A percentile compares a stretch with the other conserved stretches of the same genome.
Evolutionary conservation across 768 basidiomycete genomes (phyloP).

Genomic region (Lyophyllum atratum): DNA sequence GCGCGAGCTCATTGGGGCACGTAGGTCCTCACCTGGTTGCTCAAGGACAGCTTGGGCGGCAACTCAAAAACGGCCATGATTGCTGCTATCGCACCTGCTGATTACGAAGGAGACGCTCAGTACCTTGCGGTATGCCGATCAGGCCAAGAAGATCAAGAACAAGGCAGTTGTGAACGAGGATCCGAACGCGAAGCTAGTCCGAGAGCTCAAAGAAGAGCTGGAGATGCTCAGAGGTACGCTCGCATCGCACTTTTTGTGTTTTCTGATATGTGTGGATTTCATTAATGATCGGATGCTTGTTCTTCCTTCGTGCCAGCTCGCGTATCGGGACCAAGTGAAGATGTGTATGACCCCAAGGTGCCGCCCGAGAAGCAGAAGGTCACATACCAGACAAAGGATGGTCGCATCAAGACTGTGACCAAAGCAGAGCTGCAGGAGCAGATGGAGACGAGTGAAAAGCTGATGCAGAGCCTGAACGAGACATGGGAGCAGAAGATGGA

Average conservation of each 20-base stretch:
- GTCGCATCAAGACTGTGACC: conserved; percentile 91
- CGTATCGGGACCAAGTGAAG: conserved; percentile 72
- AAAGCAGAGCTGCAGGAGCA: conserved; percentile 98
- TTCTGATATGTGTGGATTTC: conserved; percentile 3
- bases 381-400: conserved; percentile 90
- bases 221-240: conserved; percentile 81
- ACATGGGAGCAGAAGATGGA: conserved; percentile 96
- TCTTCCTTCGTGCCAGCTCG: conserved; percentile 50
- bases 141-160: conserved; percentile 99
- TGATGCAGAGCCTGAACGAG: conserved; percentile 91
- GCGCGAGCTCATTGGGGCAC: background rate
- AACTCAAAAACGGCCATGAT: conserved; percentile 99
- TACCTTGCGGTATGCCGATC: conserved; percentile 96
- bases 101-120: conserved; percentile 98
- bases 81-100: conserved; percentile 97
- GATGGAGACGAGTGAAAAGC: conserved; percentile 91
- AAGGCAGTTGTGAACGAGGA: conserved; percentile 99
- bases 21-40: conserved; percentile 94
- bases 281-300: conserved; percentile 14
- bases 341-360: conserved; percentile 82
- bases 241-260: conserved; percentile 25
- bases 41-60: conserved; percentile 97
- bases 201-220: conserved; percentile 98
- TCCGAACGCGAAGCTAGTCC: conserved; percentile 97
- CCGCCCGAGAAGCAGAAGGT: conserved; percentile 96